Evolutionary conservation across 2,329 filamentous ascomycete genomes (phyloP).

Genomic region (Fusarium buxicola): DNA sequence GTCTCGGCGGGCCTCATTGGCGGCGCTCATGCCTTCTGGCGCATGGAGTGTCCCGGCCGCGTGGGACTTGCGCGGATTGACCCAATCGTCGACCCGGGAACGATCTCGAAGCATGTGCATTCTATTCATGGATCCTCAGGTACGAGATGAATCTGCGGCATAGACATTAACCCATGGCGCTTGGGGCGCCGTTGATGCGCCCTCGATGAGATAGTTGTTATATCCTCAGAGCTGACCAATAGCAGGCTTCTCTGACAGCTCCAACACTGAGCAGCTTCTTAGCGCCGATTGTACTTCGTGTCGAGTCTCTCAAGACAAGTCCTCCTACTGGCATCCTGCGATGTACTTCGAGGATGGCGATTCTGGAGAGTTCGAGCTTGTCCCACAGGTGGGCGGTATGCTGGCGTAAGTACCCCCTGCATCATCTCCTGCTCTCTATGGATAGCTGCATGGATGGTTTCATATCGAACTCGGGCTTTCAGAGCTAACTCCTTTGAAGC

Average conservation of each 20-base stretch:
- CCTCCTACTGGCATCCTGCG: constrained; percentile 86
- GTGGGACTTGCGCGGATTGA: constrained; percentile 80
- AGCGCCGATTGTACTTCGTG: constrained; percentile 82
- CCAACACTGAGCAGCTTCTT: constrained; percentile 68
- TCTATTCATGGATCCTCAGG: constrained; percentile 80
- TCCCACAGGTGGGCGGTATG: constrained; percentile 83
- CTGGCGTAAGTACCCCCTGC: constrained; percentile 73
- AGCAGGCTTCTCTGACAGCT: constrained; percentile 72
- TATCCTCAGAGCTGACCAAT: constrained; percentile 30
- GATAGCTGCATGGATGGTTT: too few relatives aligned
- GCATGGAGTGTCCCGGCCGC: constrained; percentile 83
- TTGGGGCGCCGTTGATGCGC: not conserved
- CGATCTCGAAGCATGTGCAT: constrained; percentile 75
- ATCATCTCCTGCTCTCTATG: not conserved
- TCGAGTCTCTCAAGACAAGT: constrained; percentile 82
- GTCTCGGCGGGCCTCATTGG: constrained; percentile 51
- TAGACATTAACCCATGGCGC: not conserved
- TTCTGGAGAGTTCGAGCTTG: constrained; percentile 75
- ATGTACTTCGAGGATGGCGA: constrained; percentile 78
- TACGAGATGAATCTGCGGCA: constrained; percentile 59
- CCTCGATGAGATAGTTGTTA: not conserved
- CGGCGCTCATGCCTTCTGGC: constrained; percentile 80
- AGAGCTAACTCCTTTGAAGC: constrained; percentile 54
- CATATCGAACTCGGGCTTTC: not conserved
- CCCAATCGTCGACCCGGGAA: constrained; percentile 75